Evolutionary conservation across 768 basidiomycete species (phyloP), one percentile per base, ranked within the genome.

Genomic region (Mycena alexandri): DNA sequence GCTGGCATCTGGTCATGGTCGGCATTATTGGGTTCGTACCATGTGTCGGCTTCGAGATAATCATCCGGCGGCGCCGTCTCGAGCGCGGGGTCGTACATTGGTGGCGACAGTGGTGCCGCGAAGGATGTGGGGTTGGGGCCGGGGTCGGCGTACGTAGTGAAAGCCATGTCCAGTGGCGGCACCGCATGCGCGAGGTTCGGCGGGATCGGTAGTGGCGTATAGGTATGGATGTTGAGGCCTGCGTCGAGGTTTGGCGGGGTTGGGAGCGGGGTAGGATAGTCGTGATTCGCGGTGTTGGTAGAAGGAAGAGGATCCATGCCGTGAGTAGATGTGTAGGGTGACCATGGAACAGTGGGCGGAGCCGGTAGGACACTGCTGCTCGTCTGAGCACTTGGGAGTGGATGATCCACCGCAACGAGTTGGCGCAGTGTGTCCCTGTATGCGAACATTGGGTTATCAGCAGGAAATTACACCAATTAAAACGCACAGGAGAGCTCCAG

Each of bases 371-470:
- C 24, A 29, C 11, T 42, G 48, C 29, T 22, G 34, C 24, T 11
- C 10, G 24, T 48, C 16, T 21, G 41, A 24, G 38, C 24, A 8
- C 14, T 25, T 12, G 38, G 22, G 13, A 33, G 41, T 2, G 63
- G 68, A 29, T 36, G 68, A 38, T 70, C 68, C 5, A 62, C 63
- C 1, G 68, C 68, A 34, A 65, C 60, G 22, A 70, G 68, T 34
- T 70, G 68, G 25, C 47, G 52, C 17, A 70, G 68, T 5, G 68
- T 70, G 53, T 65, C 64, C 41, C 68, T 70, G 52, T 12, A n/a
- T 5, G 10, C 46, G 10, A 50, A 16, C 3, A 19, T 42, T 0
- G 14, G 52, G 25, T 21, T n/a, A 21, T 3, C 46, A 21, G 29
- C 42, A 8, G 22, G 3, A 11, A 21, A 8, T 17, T 2, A 14